phyloP scores from a whole-genome alignment of 139 green algal genomes.

The Volvox africanus region DNA sequence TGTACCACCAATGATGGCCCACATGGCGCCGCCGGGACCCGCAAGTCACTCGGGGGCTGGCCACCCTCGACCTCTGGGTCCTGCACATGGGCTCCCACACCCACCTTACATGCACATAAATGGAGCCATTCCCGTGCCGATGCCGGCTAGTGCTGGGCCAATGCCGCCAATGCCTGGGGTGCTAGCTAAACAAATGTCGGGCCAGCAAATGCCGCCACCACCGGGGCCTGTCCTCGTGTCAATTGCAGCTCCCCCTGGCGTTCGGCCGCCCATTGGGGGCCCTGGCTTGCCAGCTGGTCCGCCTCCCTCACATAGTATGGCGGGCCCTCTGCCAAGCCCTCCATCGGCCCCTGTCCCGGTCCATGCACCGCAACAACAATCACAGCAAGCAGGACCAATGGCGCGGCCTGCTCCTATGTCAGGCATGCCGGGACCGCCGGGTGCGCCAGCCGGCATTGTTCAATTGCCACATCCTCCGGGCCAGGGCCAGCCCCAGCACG shows the following conservation, averaged over 20 bases:
- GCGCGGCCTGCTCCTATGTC: constrained; percentile 13
- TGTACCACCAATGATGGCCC: constrained; percentile 4
- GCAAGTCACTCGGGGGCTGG: not conserved
- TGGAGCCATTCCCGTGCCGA: constrained; percentile 22
- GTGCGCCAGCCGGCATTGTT: not conserved
- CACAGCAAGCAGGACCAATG: not conserved
- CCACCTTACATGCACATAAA: constrained; percentile 26
- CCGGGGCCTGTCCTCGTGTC: not conserved
- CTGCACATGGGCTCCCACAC: not conserved
- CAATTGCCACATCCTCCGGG: constrained; percentile 3
- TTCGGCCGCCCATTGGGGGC: not conserved
- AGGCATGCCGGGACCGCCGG: constrained; percentile 7
- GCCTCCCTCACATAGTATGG: not conserved
- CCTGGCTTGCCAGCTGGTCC: not conserved
- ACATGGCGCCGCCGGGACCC: not conserved
- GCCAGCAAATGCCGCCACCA: constrained; percentile 6
- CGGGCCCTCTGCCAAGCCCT: too few species aligned
- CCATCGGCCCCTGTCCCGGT: not conserved
- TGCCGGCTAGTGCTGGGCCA: not conserved
- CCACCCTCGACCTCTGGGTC: not conserved
- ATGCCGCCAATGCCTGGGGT: not conserved
- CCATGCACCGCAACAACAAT: not conserved
- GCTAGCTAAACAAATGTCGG: constrained; percentile 14
- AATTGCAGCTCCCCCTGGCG: not conserved
- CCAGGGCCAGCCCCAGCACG: not conserved